Base-by-base conservation (phyloP, 345 rosid genomes). In the Heritiera littoralis region DNA sequence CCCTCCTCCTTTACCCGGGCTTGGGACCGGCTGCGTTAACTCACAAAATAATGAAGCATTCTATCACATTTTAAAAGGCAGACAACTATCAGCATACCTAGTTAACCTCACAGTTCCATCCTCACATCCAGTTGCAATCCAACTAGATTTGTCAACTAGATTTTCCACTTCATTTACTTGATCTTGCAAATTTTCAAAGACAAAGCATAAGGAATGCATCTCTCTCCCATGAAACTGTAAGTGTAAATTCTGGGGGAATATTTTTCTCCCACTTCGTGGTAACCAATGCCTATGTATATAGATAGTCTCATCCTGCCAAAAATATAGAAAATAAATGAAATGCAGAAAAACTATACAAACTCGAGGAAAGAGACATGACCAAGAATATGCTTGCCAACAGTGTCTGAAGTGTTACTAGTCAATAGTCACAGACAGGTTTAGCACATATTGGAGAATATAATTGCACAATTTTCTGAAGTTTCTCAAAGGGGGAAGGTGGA, bases 101-200 rank as follows among this genome's bases (percentile, higher is more conserved):
- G 97, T 94, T 89, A 96, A 84, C 85, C 99, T 91, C 82, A 96
- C 98, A 70, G 97, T 91, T 85, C 99, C 98, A 89, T 94, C 98
- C 87, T 96, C 98, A 87, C 97, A 94, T 43, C 99, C 98, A 80
- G 99, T 92, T 68, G 93, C 93, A 86, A 96, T 83, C 98, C 99
- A 96, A 81, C 91, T 89, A 48, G 90, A 84, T 66, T 72, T 84
- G 70, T 78, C 84, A 72, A 76, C 85, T 79, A 68, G 73, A 66
- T 59, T 23, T 63, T 77, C 55, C 84, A 83, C 85, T 70, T 70
- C 82, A 72, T 81, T 84, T 75, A 72, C 80, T 72, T 83, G 82
- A 77, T 46, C 68, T 51, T 82, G 79, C 35, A 65, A 59, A 87
- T 84, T 85, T 71, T 82, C 84, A 83, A 81, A 85, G 75, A 92